Evolutionary conservation across 177 flowering plant species (phyloP), one percentile per base, ranked within the genome.

Genomic region (Vitis hybrid): DNA sequence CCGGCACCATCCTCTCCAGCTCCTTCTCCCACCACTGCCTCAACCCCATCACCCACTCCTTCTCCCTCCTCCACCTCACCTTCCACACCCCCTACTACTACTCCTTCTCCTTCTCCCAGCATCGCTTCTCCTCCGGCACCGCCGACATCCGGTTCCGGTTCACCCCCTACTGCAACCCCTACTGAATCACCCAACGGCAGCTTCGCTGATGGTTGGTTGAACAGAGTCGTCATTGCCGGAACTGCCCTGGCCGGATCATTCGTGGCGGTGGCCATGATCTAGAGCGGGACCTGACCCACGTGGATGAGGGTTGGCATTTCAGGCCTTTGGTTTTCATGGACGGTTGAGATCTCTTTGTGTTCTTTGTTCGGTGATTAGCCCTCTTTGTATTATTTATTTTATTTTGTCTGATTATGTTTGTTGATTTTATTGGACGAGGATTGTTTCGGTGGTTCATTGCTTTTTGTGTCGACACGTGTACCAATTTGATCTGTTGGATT

Each of bases 211-310:
- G 69, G 66, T 14, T 38, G 51, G 70, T 15, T 62, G 65, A 70
- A 49, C 76, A 65, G 75, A 57, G 83, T 62, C 28, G 61, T 64
- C 28, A 52, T 76, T 4, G 73, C 73, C 6, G 81, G 75, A 13
- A 68, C 81, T 13, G 77, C 77, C 11, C 51, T 78, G 7, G 75
- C 76, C 5, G 83, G 71, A 19, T 54, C 71, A 20, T 12, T 77
- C 70, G 62, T 77, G 44, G 77, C 73, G 55, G 69, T 70, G 17
- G 60, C 72, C 22, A 64, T 80, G 74, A 70, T 80, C 51, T 78
- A 73, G 70, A 69, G 33, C 52, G n/a, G 55, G 55, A 1, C 18
- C 14, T 38, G 13, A 38, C 13, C 56, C 64, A 31, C 44, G 49
- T 53, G 68, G 52, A 14, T 50, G 54, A 17, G 19, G 62, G 44